phyloP scores from a whole-genome alignment of 139 green algal species.

The Limnomonas spitsbergensis region DNA sequence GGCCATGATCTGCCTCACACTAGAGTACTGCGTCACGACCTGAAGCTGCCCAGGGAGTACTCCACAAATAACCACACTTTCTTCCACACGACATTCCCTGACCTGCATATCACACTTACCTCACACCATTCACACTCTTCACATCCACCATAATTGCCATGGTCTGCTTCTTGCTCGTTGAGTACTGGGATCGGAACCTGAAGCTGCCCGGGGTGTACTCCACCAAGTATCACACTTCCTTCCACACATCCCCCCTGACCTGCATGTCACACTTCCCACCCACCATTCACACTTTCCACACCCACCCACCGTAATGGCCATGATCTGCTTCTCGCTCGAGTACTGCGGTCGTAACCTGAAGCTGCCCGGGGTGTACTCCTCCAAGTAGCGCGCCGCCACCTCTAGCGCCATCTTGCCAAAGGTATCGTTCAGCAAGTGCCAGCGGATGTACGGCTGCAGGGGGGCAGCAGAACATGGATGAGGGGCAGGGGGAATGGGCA shows the following conservation, averaged over 20 bases:
- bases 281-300: no score
- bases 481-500: not conserved
- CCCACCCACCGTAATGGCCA: not conserved
- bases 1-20: conserved; percentile 19
- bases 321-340: conserved; percentile 28
- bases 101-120: no score
- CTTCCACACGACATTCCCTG: no score
- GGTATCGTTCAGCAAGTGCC: conserved; percentile 35
- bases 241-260: no score
- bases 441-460: conserved; percentile 52
- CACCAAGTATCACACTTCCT: no score
- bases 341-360: conserved; percentile 54
- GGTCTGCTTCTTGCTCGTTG: no score
- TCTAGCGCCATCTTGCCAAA: conserved; percentile 57
- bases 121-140: no score
- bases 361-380: conserved; percentile 32
- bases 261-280: no score
- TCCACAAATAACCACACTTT: no score
- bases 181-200: no score
- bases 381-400: conserved; percentile 58
- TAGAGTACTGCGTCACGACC: conserved; percentile 50
- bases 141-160: no score
- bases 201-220: conserved; percentile 33
- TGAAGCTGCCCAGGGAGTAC: conserved; percentile 38
- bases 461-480: no score